A percentile compares a stretch with the other conserved stretches of the same genome.
These are phyloP conservation scores for Aspergillus homomorphus DNA, from an alignment of 495 filamentous ascomycete genomes.

Conservation along the genomic window DNA sequence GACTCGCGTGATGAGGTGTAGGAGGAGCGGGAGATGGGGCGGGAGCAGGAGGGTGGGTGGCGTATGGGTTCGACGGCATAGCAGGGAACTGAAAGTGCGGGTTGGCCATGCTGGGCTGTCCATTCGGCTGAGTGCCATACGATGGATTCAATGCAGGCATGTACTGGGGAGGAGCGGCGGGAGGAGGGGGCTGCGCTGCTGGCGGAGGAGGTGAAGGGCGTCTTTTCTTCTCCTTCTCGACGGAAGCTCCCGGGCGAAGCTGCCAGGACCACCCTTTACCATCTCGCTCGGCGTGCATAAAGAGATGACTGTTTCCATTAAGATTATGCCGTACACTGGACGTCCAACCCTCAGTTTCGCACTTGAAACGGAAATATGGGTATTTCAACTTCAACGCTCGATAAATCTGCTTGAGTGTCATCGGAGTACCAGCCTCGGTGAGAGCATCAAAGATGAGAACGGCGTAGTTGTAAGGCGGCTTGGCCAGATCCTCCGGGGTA, in stretches of 20 bases:
- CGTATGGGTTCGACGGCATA: conserved; percentile 34
- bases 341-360: conserved; percentile 85
- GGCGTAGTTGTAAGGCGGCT: conserved; percentile 84
- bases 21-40: conserved; percentile 20
- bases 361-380: conserved; percentile 83
- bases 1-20: conserved; percentile 17
- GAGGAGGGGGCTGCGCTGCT: conserved; percentile 33
- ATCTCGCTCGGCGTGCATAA: conserved; percentile 76
- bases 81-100: conserved; percentile 47
- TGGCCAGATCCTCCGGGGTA: conserved; percentile 78
- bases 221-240: conserved; percentile 69
- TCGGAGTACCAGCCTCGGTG: conserved; percentile 62
- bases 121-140: conserved; percentile 32
- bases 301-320: conserved; percentile 76
- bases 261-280: conserved; percentile 72
- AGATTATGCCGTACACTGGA: conserved; percentile 96
- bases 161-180: conserved; percentile 36
- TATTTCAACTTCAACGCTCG: conserved; percentile 81
- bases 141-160: conserved; percentile 40
- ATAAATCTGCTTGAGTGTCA: conserved; percentile 93
- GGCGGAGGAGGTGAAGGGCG: conserved; percentile 53
- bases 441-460: conserved; percentile 88
- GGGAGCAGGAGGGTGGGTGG: conserved; percentile 22
- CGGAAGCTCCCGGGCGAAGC: conserved; percentile 57
- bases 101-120: conserved; percentile 32